Evolutionary conservation across 2,329 filamentous ascomycete genomes (phyloP).

Genomic region (Aspergillus sp.): DNA sequence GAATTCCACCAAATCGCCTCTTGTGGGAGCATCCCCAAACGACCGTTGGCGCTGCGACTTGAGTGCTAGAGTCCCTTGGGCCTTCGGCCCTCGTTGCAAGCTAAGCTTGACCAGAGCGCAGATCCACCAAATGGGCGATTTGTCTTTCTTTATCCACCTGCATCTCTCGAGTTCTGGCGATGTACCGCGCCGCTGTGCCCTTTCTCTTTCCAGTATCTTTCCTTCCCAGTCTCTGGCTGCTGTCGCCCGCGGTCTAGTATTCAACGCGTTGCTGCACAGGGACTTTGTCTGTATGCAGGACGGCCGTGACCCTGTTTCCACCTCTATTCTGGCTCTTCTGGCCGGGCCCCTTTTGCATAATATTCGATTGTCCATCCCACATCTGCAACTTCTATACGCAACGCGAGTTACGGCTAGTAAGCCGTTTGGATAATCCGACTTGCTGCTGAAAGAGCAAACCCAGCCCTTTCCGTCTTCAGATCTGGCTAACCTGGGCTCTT

Average conservation of each 20-base stretch:
- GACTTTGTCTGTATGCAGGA: slow-evolving; percentile 19
- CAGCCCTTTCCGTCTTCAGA: slow-evolving; percentile 14
- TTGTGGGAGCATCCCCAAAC: slow-evolving; percentile 17
- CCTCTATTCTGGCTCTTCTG: slow-evolving; percentile 10
- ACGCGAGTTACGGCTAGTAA: slow-evolving; percentile 18
- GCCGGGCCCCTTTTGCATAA: slow-evolving; percentile 7
- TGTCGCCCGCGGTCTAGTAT: slow-evolving; percentile 17
- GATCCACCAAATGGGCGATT: slow-evolving; percentile 31
- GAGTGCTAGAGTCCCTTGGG: slow-evolving; percentile 10
- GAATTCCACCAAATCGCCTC: slow-evolving; percentile 16
- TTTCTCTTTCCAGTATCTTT: slow-evolving; percentile 27
- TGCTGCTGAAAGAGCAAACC: slow-evolving; percentile 18
- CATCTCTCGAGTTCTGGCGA: slow-evolving; percentile 24
- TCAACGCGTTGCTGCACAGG: slow-evolving; percentile 22
- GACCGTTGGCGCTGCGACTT: slow-evolving; percentile 20
- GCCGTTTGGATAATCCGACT: slow-evolving; percentile 23
- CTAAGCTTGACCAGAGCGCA: slow-evolving; percentile 31
- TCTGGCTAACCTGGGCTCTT: slow-evolving; percentile 17
- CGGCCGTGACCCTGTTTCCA: slow-evolving; percentile 17
- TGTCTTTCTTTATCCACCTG: slow-evolving; percentile 26
- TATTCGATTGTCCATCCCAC: slow-evolving; percentile 1
- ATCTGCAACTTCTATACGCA: slow-evolving; percentile 13
- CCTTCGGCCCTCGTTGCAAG: slow-evolving; percentile 21
- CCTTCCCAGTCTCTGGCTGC: slow-evolving; percentile 18
- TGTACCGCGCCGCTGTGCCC: slow-evolving; percentile 20